Percentiles rank a stretch among this genome's conserved stretches.
These are phyloP conservation scores for Inonotus obliquus DNA, from an alignment of 1,284 basidiomycete genomes.

Conservation along the genomic window DNA sequence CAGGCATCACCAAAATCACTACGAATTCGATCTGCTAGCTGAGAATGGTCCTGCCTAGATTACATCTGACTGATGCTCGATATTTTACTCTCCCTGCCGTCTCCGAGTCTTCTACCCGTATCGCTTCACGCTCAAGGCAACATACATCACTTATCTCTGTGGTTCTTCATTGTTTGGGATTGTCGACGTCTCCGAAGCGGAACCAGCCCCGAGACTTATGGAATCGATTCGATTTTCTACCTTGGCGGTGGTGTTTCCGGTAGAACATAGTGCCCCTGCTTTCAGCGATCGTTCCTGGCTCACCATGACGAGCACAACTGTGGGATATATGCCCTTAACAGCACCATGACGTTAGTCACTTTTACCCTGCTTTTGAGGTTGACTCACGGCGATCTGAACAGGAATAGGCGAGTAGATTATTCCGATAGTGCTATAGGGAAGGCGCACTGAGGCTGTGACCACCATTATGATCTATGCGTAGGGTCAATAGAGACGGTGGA, in stretches of 20 bases:
- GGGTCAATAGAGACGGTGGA: too few species aligned
- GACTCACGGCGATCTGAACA: slow-evolving; percentile 7
- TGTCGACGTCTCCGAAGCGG: neutral
- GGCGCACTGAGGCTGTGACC: neutral
- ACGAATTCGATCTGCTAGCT: too few species aligned
- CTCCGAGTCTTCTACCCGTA: too few species aligned
- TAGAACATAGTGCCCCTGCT: neutral
- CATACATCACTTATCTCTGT: neutral
- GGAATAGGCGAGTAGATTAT: slow-evolving; percentile 3
- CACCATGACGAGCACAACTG: neutral
- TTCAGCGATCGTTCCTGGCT: slow-evolving; percentile 3
- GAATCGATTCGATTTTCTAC: neutral
- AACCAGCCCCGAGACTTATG: neutral
- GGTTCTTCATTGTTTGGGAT: neutral
- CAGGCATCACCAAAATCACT: too few species aligned
- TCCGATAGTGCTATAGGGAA: neutral
- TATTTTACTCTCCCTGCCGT: too few species aligned
- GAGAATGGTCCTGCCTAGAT: too few species aligned
- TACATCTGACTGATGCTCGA: too few species aligned
- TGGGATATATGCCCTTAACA: slow-evolving; percentile 1
- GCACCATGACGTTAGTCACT: neutral
- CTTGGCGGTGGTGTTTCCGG: neutral
- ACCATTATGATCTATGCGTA: too few species aligned
- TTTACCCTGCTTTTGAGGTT: neutral
- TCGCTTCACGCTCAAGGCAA: too few species aligned